Conservation (phyloP, 2,329 filamentous ascomycete species). For the Colletotrichum australisinense region DNA sequence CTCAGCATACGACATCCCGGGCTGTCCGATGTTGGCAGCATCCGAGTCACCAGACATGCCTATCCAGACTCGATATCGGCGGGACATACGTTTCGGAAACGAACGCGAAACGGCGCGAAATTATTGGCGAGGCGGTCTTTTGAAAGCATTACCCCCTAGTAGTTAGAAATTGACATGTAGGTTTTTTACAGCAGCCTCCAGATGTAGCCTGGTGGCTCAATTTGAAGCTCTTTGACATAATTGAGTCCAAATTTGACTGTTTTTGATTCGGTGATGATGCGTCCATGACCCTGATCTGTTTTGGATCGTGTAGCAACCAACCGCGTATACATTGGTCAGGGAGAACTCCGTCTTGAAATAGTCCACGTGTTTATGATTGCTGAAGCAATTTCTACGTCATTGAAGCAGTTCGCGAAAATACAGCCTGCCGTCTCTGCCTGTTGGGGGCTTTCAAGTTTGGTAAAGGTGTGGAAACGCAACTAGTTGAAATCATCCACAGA, state of each 20-base stretch:
- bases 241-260: not conserved
- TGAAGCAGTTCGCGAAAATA: too few relatives aligned
- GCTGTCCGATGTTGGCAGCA: slow-evolving; percentile 24
- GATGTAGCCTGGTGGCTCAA: not conserved
- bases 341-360: not conserved
- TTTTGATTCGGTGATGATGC: too few relatives aligned
- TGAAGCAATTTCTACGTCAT: not conserved
- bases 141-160: slow-evolving; percentile 29
- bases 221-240: not conserved
- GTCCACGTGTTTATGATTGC: not conserved
- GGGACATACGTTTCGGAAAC: slow-evolving; percentile 8
- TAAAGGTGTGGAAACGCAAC: too few relatives aligned
- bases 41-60: slow-evolving; percentile 16
- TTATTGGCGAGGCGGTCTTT: slow-evolving; percentile 23
- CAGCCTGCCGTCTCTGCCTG: too few relatives aligned
- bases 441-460: not conserved
- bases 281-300: too few relatives aligned
- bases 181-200: slow-evolving; percentile 9
- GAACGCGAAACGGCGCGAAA: slow-evolving; percentile 14
- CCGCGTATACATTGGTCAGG: too few relatives aligned
- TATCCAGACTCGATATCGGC: slow-evolving; percentile 5
- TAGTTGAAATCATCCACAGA: too few relatives aligned
- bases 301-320: too few relatives aligned
- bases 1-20: slow-evolving; percentile 10
- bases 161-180: slow-evolving; percentile 34